A percentile compares a stretch with the other conserved stretches of the same genome.
Evolutionary conservation across 73 alveolate genomes (phyloP).

Genomic region (Stentor roeselii): DNA sequence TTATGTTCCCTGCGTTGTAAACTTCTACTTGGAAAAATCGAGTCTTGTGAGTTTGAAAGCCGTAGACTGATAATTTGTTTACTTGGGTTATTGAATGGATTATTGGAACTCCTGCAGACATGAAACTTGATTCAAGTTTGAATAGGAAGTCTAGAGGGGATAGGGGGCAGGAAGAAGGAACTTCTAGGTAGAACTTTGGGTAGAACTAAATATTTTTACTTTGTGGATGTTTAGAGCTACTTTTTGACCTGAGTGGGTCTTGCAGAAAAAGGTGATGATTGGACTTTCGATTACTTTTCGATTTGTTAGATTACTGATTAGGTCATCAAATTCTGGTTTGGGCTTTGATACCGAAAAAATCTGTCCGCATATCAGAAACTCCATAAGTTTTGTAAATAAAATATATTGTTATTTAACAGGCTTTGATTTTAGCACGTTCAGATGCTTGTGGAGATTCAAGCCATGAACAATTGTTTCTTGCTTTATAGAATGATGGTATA

Average conservation of each 20-base stretch:
- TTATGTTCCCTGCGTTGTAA: conserved; percentile 60
- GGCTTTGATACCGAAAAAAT: background rate
- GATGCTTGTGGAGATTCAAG: too few relatives aligned
- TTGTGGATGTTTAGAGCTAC: background rate
- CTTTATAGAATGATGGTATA: too few relatives aligned
- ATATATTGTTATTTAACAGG: too few relatives aligned
- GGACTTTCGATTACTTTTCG: background rate
- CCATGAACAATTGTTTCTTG: too few relatives aligned
- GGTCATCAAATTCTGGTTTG: background rate
- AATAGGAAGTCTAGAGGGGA: background rate
- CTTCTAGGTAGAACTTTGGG: conserved; percentile 10
- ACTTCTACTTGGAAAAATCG: conserved; percentile 74
- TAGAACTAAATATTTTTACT: background rate
- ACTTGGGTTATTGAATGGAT: conserved; percentile 64
- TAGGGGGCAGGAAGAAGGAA: background rate
- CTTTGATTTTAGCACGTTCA: too few relatives aligned
- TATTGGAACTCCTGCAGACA: conserved; percentile 31
- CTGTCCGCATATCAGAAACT: background rate
- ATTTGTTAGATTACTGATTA: background rate
- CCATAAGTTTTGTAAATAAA: background rate
- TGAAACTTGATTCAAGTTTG: background rate
- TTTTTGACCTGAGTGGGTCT: background rate
- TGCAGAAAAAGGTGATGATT: background rate
- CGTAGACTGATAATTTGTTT: conserved; percentile 70
- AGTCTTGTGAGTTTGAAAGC: conserved; percentile 61